Conservation (phyloP, 2,329 filamentous ascomycete species). For the Ophiosphaerella korrae region DNA sequence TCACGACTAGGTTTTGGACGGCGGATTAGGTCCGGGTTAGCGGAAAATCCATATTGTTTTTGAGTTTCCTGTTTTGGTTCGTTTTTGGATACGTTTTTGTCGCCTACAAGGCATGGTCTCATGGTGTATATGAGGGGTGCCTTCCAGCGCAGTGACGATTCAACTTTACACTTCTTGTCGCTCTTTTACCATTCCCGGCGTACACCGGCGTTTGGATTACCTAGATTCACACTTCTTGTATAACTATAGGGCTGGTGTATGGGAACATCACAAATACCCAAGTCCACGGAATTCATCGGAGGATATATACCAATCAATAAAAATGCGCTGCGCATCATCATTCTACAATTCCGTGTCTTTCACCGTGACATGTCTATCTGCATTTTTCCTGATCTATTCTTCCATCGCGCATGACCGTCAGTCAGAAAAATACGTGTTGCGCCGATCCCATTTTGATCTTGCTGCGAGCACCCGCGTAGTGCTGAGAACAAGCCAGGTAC, state of each 20-base stretch:
- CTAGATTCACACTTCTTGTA: slow-evolving; percentile 29
- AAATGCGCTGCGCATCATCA: neutral
- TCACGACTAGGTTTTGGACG: slow-evolving; percentile 35
- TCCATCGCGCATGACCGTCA: no score
- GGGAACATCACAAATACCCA: slow-evolving; percentile 23
- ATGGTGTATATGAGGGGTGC: slow-evolving; percentile 28
- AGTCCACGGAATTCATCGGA: neutral
- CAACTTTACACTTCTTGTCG: slow-evolving; percentile 32
- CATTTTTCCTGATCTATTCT: no score
- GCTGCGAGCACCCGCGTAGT: no score
- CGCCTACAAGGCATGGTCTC: slow-evolving; percentile 11
- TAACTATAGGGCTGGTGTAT: slow-evolving; percentile 20
- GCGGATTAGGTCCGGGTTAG: slow-evolving; percentile 13
- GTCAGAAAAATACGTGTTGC: no score
- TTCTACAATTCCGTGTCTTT: no score
- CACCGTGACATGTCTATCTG: no score
- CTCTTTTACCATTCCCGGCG: slow-evolving; percentile 20
- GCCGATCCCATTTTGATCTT: no score
- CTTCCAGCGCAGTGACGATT: slow-evolving; percentile 5
- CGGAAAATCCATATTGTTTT: neutral
- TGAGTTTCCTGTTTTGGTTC: slow-evolving; percentile 17
- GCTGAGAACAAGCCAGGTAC: no score
- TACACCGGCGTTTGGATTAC: slow-evolving; percentile 1
- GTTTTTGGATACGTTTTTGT: slow-evolving; percentile 8
- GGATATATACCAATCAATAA: neutral